Percentiles rank a stretch among this genome's conserved stretches.
Evolutionary conservation across 176 grass and related monocot genomes (phyloP).

Genomic region (Tillandsia leiboldiana): DNA sequence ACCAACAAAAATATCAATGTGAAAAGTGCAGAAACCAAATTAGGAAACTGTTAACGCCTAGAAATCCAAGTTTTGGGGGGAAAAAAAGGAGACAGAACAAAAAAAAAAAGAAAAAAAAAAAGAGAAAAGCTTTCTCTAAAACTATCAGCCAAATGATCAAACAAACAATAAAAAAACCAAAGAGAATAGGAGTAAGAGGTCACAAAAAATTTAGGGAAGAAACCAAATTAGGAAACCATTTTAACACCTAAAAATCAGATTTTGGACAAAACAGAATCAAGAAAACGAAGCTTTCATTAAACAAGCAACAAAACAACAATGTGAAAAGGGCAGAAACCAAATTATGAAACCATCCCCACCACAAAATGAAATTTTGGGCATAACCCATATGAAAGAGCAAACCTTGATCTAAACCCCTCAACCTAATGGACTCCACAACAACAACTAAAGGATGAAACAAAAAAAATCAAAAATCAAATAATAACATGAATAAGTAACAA

Average conservation of each 20-base stretch:
- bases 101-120: not conserved
- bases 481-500: no score
- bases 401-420: not conserved
- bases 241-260: constrained; percentile 9
- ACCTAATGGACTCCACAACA: not conserved
- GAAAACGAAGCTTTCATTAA: constrained; percentile 18
- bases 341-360: not conserved
- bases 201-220: no score
- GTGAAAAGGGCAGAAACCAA: not conserved
- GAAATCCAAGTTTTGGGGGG: constrained; percentile 5
- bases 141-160: not conserved
- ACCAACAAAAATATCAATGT: no score
- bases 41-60: not conserved
- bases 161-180: no score
- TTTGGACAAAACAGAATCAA: constrained; percentile 10
- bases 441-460: no score
- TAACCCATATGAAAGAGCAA: not conserved
- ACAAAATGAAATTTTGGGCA: constrained; percentile 8
- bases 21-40: no score
- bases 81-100: no score
- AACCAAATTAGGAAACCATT: no score
- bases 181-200: no score
- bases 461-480: no score
- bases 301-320: not conserved
- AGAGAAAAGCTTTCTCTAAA: not conserved